Percentiles rank a stretch among this genome's conserved stretches.
Conservation (phyloP, 257 asterid genomes). For the Ligustrum vulgare region DNA sequence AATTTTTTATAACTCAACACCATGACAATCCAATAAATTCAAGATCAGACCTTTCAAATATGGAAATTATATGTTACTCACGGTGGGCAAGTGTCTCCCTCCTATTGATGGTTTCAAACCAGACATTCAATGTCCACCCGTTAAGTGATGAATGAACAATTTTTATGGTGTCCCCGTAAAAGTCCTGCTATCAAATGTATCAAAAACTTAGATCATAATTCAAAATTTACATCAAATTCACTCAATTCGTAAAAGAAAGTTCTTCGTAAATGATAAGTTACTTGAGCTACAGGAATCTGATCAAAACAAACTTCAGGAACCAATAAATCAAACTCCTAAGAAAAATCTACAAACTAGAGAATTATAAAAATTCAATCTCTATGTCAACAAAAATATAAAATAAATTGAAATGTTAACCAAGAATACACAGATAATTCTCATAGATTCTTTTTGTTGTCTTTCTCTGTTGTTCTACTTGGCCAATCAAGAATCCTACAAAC, state of each 20-base stretch:
- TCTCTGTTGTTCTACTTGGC: neutral
- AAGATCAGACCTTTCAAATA: too few species aligned
- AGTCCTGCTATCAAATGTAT: neutral
- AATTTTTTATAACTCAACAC: too few species aligned
- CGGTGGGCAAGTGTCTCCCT: too few species aligned
- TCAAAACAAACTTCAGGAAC: conserved; percentile 13
- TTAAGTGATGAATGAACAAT: too few species aligned
- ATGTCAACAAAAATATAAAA: conserved; percentile 5
- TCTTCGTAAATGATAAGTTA: conserved; percentile 4
- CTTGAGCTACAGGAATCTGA: conserved; percentile 13
- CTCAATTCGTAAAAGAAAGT: conserved; percentile 5
- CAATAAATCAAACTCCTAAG: conserved; percentile 16
- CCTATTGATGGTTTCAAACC: too few species aligned
- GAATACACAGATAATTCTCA: conserved; percentile 4
- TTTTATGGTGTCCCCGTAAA: too few species aligned
- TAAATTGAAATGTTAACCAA: conserved; percentile 7
- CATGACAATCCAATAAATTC: too few species aligned
- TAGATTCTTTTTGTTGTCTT: conserved; percentile 10
- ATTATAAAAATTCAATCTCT: conserved; percentile 26
- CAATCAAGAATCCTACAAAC: conserved; percentile 12
- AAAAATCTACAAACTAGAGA: neutral
- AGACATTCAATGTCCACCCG: too few species aligned
- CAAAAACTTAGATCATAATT: conserved; percentile 32
- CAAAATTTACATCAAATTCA: conserved; percentile 15
- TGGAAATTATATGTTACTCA: too few species aligned